Conservation (phyloP, 108 stramenopile species). For the Epithemia pelagica region DNA sequence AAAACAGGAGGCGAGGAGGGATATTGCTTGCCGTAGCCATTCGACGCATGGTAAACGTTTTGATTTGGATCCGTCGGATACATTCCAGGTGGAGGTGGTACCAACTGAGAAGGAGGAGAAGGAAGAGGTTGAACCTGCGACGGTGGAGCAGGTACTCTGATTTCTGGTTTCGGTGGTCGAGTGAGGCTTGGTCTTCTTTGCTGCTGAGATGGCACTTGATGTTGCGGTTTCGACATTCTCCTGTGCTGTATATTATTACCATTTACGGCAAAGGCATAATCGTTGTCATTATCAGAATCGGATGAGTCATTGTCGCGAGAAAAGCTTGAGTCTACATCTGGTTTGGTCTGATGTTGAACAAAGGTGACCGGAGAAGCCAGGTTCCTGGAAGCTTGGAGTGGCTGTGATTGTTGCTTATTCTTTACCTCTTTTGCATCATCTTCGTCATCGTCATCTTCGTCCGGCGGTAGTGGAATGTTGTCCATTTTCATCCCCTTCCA, state of each 20-base stretch:
- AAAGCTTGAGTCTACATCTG: neutral
- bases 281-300: no score
- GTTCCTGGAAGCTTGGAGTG: neutral
- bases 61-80: neutral
- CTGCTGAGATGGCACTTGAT: neutral
- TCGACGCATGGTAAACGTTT: neutral
- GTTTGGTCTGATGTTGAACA: neutral
- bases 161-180: neutral
- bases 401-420: neutral
- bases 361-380: no score
- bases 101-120: neutral
- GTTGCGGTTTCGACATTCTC: neutral
- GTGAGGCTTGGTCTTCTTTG: neutral
- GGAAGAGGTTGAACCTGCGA: neutral
- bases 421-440: conserved; percentile 15
- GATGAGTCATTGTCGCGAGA: neutral
- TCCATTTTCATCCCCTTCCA: conserved; percentile 56
- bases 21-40: neutral
- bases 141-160: neutral
- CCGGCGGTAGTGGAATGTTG: conserved; percentile 34
- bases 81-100: neutral
- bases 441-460: conserved; percentile 21
- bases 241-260: no score
- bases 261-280: no score
- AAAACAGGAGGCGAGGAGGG: neutral